Conservation (phyloP, 2,329 filamentous ascomycete species). For the Fusarium beomiforme region DNA sequence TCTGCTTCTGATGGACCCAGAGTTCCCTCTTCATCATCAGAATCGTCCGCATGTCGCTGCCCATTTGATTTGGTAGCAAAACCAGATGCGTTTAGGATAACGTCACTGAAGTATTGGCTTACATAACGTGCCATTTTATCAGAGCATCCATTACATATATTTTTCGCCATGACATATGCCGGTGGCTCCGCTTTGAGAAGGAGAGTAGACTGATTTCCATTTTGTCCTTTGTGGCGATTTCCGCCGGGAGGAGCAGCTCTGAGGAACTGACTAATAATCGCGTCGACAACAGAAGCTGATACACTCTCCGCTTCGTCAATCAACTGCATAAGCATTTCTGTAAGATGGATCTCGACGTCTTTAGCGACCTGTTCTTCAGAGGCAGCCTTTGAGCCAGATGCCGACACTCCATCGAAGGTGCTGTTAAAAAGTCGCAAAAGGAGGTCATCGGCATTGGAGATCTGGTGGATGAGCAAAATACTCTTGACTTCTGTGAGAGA, state of each 20-base stretch:
- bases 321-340: conserved; percentile 81
- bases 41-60: conserved; percentile 67
- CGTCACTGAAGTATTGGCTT: conserved; percentile 96
- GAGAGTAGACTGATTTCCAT: conserved; percentile 83
- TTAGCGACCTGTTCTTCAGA: conserved; percentile 87
- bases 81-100: conserved; percentile 87
- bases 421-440: conserved; percentile 84
- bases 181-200: conserved; percentile 88
- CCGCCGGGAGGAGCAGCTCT: conserved; percentile 80
- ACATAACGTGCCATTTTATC: conserved; percentile 97
- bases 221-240: conserved; percentile 69
- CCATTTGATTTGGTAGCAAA: conserved; percentile 66
- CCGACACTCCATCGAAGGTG: conserved; percentile 92
- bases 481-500: conserved; percentile 95
- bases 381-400: conserved; percentile 72
- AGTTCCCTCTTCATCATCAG: conserved; percentile 69
- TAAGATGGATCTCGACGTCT: conserved; percentile 94
- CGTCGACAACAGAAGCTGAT: conserved; percentile 84
- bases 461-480: conserved; percentile 88
- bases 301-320: conserved; percentile 85
- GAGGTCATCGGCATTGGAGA: conserved; percentile 82
- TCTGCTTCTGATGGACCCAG: conserved; percentile 82
- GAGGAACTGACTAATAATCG: conserved; percentile 95
- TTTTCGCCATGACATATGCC: conserved; percentile 96
- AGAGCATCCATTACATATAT: conserved; percentile 86